phyloP scores from a whole-genome alignment of 495 filamentous ascomycete genomes.

The Aspergillus sclerotiicarbonarius region DNA sequence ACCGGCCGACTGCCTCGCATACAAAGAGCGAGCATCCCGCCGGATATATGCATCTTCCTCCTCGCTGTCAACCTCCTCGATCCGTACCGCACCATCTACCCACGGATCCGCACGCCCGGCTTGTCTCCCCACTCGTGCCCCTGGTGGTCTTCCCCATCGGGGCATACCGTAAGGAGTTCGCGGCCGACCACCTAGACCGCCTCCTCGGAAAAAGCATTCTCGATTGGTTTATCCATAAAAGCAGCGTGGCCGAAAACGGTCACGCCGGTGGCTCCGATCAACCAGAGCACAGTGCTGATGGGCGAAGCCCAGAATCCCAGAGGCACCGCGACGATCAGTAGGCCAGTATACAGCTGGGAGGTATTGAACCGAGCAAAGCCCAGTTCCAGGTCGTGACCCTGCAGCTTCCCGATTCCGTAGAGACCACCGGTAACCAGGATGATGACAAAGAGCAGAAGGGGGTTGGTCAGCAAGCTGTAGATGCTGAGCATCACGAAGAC shows the following conservation, averaged over 20 bases:
- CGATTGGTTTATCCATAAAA: constrained; percentile 97
- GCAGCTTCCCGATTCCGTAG: constrained; percentile 84
- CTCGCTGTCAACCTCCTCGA: constrained; percentile 73
- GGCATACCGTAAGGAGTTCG: constrained; percentile 95
- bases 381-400: constrained; percentile 82
- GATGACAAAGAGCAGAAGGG: constrained; percentile 83
- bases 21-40: constrained; percentile 24
- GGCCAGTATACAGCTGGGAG: constrained; percentile 91
- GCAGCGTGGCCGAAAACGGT: constrained; percentile 91
- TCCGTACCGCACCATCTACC: constrained; percentile 49
- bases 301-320: constrained; percentile 81
- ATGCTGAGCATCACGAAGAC: constrained; percentile 93
- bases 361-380: constrained; percentile 78
- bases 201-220: constrained; percentile 99
- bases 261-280: constrained; percentile 90
- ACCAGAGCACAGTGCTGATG: constrained; percentile 80
- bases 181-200: constrained; percentile 99
- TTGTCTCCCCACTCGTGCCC: constrained; percentile 65
- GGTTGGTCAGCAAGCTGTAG: constrained; percentile 89
- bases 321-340: constrained; percentile 77
- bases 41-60: constrained; percentile 61
- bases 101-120: constrained; percentile 56
- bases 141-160: constrained; percentile 98
- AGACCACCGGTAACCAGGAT: constrained; percentile 79
- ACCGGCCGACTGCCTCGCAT: constrained; percentile 28